phyloP scores from a whole-genome alignment of 2,329 filamentous ascomycete genomes.

The Scedosporium boydii region DNA sequence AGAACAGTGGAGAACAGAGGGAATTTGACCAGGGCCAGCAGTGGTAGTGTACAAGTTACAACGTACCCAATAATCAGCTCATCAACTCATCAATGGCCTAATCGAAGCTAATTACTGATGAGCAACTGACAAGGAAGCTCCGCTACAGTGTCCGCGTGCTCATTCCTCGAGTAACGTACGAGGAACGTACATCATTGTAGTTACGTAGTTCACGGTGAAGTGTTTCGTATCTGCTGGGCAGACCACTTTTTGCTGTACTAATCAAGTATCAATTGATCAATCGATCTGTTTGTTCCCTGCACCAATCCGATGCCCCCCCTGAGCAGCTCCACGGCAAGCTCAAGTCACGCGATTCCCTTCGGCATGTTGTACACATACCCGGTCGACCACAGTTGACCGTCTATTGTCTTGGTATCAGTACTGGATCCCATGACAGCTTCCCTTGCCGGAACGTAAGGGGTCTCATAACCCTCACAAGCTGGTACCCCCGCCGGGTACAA shows the following conservation, averaged over 20 bases:
- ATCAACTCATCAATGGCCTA: slow-evolving; percentile 1
- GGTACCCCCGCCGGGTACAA: not conserved
- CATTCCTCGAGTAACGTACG: not conserved
- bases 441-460: not conserved
- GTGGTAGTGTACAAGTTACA: not conserved
- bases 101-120: not conserved
- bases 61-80: too few species aligned
- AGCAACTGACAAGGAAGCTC: not conserved
- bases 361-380: not conserved
- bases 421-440: not conserved
- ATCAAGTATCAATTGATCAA: too few species aligned
- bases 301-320: not conserved
- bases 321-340: not conserved
- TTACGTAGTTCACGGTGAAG: too few species aligned
- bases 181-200: too few species aligned
- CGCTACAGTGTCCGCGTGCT: not conserved
- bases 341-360: not conserved
- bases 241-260: too few species aligned
- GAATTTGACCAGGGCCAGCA: not conserved
- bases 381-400: not conserved
- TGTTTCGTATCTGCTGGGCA: too few species aligned
- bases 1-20: not conserved
- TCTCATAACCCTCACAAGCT: not conserved
- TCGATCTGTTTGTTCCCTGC: not conserved
- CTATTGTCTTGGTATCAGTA: not conserved